Evolutionary conservation across 83 land plant genomes (phyloP).

Genomic region (Picea abies): DNA sequence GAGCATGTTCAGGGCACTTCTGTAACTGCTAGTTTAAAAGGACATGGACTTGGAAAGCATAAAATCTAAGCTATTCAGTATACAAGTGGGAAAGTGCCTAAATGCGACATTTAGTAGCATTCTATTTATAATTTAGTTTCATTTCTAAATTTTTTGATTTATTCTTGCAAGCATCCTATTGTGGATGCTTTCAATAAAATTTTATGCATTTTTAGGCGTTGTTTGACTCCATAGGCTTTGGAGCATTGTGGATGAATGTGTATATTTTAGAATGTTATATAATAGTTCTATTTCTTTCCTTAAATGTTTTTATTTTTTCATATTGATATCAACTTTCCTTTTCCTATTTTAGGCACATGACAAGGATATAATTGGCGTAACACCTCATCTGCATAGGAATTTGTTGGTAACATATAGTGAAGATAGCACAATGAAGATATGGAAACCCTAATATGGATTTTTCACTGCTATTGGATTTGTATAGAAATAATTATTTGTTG

Average conservation of each 20-base stretch:
- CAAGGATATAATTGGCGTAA: slow-evolving; percentile 89
- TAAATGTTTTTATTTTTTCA: neutral
- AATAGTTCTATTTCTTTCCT: neutral
- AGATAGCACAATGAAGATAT: slow-evolving; percentile 92
- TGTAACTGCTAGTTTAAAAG: neutral
- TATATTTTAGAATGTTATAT: neutral
- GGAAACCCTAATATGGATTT: slow-evolving; percentile 75
- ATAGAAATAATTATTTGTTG: too few relatives aligned
- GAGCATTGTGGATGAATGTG: too few relatives aligned
- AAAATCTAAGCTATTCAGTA: too few relatives aligned
- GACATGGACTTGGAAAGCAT: too few relatives aligned
- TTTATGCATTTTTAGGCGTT: neutral
- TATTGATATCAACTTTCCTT: neutral
- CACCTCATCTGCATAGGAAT: slow-evolving; percentile 93
- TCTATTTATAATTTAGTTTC: too few relatives aligned
- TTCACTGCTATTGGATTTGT: too few relatives aligned
- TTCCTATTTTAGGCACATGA: slow-evolving; percentile 76
- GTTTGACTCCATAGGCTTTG: too few relatives aligned
- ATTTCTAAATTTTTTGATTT: too few relatives aligned
- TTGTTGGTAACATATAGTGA: slow-evolving; percentile 83
- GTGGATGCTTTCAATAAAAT: neutral
- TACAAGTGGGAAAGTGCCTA: too few relatives aligned
- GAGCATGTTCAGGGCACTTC: too few relatives aligned
- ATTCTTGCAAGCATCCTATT: too few relatives aligned
- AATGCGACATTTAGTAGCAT: too few relatives aligned